Conservation (phyloP, 1,139 yeast species). For the Protomyces gravidus region DNA sequence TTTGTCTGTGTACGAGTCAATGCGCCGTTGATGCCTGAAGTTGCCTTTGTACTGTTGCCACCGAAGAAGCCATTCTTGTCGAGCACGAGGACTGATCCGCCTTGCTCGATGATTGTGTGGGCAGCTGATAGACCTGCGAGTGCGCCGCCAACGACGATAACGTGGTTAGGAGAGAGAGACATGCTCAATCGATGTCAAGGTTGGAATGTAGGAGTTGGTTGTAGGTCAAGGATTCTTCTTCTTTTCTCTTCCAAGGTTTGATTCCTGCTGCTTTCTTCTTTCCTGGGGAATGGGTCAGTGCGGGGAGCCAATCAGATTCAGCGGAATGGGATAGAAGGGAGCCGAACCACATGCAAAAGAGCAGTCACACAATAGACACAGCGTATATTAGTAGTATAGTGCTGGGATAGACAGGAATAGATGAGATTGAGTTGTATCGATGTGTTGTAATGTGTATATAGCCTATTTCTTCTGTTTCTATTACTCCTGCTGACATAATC, state of each 20-base stretch:
- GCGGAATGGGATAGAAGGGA: too few species aligned
- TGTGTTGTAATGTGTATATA: too few species aligned
- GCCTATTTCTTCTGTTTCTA: too few species aligned
- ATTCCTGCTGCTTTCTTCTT: background rate
- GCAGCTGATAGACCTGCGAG: constrained; percentile 76
- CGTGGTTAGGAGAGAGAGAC: constrained; percentile 29
- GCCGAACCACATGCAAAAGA: background rate
- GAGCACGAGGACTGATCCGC: constrained; percentile 7
- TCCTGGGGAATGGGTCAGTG: background rate
- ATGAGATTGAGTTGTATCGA: too few species aligned
- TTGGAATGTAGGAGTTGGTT: background rate
- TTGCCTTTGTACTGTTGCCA: constrained; percentile 77
- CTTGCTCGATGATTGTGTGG: constrained; percentile 44
- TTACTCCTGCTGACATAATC: too few species aligned
- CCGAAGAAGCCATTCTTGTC: constrained; percentile 47
- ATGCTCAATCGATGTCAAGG: too few species aligned
- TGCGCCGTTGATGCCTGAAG: constrained; percentile 78
- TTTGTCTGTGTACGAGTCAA: constrained; percentile 57
- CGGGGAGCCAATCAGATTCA: too few species aligned
- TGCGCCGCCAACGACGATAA: constrained; percentile 74
- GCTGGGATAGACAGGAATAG: too few species aligned
- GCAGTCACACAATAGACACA: background rate
- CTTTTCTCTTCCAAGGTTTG: background rate
- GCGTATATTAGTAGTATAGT: too few species aligned
- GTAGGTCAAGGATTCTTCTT: too few species aligned